phyloP scores from a whole-genome alignment of 352 stramenopile genomes.

The Phytophthora pinifolia region DNA sequence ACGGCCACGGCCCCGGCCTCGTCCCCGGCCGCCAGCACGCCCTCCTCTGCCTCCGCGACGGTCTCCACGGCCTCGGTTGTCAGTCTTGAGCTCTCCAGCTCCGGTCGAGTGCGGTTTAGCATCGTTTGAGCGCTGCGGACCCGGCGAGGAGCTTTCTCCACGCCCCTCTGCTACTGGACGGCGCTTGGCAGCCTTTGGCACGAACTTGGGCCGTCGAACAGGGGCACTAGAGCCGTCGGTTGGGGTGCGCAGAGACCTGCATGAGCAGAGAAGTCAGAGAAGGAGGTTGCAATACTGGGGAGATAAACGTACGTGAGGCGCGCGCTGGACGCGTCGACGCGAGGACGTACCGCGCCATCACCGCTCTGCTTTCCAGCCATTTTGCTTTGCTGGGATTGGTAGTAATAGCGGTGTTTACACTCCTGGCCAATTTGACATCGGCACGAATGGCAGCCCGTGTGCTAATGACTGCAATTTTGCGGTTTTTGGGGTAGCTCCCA shows the following conservation, averaged over 20 bases:
- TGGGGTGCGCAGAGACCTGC: constrained; percentile 61
- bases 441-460: no score
- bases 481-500: no score
- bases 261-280: constrained; percentile 3
- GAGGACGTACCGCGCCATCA: constrained; percentile 56
- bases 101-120: constrained; percentile 24
- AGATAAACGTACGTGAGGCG: constrained; percentile 56
- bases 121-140: constrained; percentile 14
- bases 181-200: constrained; percentile 70
- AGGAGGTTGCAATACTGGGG: background rate
- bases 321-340: constrained; percentile 67
- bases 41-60: constrained; percentile 42
- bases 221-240: constrained; percentile 31
- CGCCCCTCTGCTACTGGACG: constrained; percentile 36
- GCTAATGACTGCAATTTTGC: no score
- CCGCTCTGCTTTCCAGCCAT: constrained; percentile 44
- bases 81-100: constrained; percentile 22
- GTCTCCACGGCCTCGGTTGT: constrained; percentile 42
- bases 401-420: no score
- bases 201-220: constrained; percentile 72
- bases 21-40: constrained; percentile 52
- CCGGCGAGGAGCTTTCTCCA: constrained; percentile 6
- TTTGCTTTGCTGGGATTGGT: constrained; percentile 11
- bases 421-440: no score
- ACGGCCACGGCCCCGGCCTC: constrained; percentile 44